A percentile compares a stretch with the other conserved stretches of the same genome.
Evolutionary conservation across 257 asterid genomes (phyloP).

Genomic region (Solanum megistacrolobum): DNA sequence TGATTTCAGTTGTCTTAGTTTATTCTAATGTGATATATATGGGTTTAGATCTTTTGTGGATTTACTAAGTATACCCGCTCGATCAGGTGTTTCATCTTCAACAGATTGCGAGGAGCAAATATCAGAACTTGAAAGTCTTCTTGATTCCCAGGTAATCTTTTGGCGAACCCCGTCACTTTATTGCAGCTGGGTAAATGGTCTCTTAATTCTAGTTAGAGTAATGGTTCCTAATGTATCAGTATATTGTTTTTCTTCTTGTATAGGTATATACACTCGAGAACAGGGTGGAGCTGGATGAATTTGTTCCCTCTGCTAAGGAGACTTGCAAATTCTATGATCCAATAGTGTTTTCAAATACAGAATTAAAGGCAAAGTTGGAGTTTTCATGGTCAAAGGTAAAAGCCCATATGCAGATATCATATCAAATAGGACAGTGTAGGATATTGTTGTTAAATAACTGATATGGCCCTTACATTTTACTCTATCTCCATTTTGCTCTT

Average conservation of each 20-base stretch:
- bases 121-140: constrained; percentile 58
- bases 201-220: neutral
- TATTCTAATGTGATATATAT: neutral
- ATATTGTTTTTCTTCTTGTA: constrained; percentile 1
- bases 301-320: constrained; percentile 27
- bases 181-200: neutral
- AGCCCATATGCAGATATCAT: neutral
- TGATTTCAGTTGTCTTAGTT: neutral
- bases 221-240: neutral
- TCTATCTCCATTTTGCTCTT: neutral
- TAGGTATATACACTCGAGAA: constrained; percentile 48
- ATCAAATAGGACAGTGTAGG: neutral
- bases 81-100: constrained; percentile 39
- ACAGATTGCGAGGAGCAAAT: constrained; percentile 38
- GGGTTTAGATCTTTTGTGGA: constrained; percentile 4
- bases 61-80: neutral
- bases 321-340: constrained; percentile 51
- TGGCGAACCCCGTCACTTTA: neutral
- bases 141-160: constrained; percentile 61
- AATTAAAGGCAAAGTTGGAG: constrained; percentile 39
- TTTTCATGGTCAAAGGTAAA: constrained; percentile 49
- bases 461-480: neutral
- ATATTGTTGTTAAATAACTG: neutral
- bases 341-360: constrained; percentile 22
- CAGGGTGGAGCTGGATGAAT: constrained; percentile 28